Evolutionary conservation across 495 filamentous ascomycete species (phyloP).

Genomic region (Penicillium odoratum): DNA sequence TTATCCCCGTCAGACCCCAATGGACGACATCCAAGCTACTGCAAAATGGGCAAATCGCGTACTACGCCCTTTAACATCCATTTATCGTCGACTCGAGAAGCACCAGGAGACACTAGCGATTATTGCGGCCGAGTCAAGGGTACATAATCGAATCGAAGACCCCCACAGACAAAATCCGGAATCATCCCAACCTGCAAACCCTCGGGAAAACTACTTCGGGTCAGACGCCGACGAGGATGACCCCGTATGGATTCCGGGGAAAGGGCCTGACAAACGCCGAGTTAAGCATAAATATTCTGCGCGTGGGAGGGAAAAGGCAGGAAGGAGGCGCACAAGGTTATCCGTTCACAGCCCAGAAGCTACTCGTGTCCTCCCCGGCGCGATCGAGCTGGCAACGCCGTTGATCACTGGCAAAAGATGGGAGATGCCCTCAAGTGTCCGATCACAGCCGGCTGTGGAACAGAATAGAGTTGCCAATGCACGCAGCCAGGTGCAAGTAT

Average conservation of each 20-base stretch:
- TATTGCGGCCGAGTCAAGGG: conserved; percentile 30
- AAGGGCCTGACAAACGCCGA: conserved; percentile 34
- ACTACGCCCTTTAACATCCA: conserved; percentile 46
- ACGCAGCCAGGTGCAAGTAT: conserved; percentile 1
- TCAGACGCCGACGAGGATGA: conserved; percentile 45
- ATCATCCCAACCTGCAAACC: neutral
- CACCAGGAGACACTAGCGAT: conserved; percentile 41
- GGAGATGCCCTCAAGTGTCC: conserved; percentile 21
- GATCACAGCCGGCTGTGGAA: conserved; percentile 11
- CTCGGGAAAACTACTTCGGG: conserved; percentile 18
- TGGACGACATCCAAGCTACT: conserved; percentile 46
- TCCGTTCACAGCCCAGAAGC: conserved; percentile 41
- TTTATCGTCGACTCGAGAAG: conserved; percentile 47
- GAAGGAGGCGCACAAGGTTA: conserved; percentile 30
- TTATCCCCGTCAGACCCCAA: conserved; percentile 13
- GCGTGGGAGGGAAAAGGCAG: conserved; percentile 27
- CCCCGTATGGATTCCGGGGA: conserved; percentile 47
- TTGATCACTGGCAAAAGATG: conserved; percentile 42
- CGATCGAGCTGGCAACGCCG: conserved; percentile 48
- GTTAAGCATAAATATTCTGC: conserved; percentile 41
- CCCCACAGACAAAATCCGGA: neutral
- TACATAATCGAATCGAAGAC: conserved; percentile 12
- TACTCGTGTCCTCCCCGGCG: conserved; percentile 42
- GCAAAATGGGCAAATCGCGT: conserved; percentile 52
- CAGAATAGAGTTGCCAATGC: neutral